Percentiles rank a stretch among this genome's conserved stretches.
These are phyloP conservation scores for Fermentozyma sake DNA, from an alignment of 1,139 yeast species.

Conservation along the genomic window DNA sequence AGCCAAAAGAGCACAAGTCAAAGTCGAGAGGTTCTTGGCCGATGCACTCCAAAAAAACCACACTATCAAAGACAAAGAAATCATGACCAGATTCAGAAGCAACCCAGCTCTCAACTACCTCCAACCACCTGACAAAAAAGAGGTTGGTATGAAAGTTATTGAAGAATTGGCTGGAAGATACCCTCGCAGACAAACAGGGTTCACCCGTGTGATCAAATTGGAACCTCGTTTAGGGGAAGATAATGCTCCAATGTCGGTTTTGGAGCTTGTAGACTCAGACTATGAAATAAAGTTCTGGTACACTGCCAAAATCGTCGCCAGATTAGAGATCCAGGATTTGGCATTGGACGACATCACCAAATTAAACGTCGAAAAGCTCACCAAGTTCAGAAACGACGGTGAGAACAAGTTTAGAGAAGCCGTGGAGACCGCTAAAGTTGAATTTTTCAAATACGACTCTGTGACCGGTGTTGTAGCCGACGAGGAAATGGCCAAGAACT, in stretches of 20 bases:
- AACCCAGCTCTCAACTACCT: conserved; percentile 30
- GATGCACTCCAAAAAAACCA: conserved; percentile 21
- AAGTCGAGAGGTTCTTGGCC: conserved; percentile 38
- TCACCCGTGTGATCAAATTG: conserved; percentile 76
- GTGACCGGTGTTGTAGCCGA: conserved; percentile 22
- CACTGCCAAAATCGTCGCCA: conserved; percentile 76
- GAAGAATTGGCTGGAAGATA: conserved; percentile 64
- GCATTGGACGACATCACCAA: conserved; percentile 59
- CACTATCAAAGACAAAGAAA: conserved; percentile 11
- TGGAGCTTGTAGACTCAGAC: conserved; percentile 78
- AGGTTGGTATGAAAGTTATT: conserved; percentile 54
- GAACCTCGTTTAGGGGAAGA: conserved; percentile 86
- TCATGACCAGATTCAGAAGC: conserved; percentile 17
- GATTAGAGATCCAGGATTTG: conserved; percentile 63
- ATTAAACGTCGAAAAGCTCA: conserved; percentile 52
- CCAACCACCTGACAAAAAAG: conserved; percentile 37
- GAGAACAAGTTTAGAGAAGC: conserved; percentile 51
- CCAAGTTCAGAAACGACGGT: conserved; percentile 46
- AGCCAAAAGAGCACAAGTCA: conserved; percentile 46
- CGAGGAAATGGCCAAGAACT: conserved; percentile 22
- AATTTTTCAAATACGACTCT: conserved; percentile 18
- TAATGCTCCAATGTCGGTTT: conserved; percentile 83
- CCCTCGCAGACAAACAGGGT: conserved; percentile 65
- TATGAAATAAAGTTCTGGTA: conserved; percentile 75
- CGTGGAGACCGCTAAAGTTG: conserved; percentile 60